Conservation (phyloP, 768 basidiomycete species). For the Rhodotorula paludigena region DNA sequence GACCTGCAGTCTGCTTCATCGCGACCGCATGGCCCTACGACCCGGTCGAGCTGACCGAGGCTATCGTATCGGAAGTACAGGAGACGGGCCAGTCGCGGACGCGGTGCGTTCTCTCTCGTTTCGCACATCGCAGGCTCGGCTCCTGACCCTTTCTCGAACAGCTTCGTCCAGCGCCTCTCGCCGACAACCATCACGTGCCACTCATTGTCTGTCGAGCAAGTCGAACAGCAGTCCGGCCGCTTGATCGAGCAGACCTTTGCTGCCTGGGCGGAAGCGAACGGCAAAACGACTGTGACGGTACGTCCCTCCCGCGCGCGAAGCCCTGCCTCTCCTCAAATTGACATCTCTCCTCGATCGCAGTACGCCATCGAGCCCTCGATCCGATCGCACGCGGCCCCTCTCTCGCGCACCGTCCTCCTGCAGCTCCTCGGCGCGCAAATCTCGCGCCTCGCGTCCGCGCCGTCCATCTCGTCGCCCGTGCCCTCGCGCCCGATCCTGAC, state of each 20-base stretch:
- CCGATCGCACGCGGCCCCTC: conserved; percentile 30
- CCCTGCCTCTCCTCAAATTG: neutral
- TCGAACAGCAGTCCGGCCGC: conserved; percentile 8
- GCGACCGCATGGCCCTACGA: conserved; percentile 36
- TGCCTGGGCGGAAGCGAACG: conserved; percentile 12
- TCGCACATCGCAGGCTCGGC: too few species aligned
- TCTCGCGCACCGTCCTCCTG: conserved; percentile 28
- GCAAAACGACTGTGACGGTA: conserved; percentile 21
- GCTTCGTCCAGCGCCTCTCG: conserved; percentile 24
- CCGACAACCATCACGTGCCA: conserved; percentile 28
- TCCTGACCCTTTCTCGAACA: neutral
- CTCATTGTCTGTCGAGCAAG: conserved; percentile 20
- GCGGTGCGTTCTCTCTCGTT: conserved; percentile 7
- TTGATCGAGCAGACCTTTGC: conserved; percentile 28
- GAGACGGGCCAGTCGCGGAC: conserved; percentile 31
- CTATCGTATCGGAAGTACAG: conserved; percentile 26
- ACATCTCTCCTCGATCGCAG: conserved; percentile 1
- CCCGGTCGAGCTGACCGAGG: conserved; percentile 35
- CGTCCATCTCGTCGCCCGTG: conserved; percentile 17
- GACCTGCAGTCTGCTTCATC: conserved; percentile 24
- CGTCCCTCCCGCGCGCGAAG: neutral
- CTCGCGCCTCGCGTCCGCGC: conserved; percentile 12
- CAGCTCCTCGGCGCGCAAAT: conserved; percentile 23
- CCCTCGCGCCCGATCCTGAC: conserved; percentile 13
- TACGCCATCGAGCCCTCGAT: conserved; percentile 33